Conservation (phyloP, 345 rosid genomes). For the Citrus sp. region DNA sequence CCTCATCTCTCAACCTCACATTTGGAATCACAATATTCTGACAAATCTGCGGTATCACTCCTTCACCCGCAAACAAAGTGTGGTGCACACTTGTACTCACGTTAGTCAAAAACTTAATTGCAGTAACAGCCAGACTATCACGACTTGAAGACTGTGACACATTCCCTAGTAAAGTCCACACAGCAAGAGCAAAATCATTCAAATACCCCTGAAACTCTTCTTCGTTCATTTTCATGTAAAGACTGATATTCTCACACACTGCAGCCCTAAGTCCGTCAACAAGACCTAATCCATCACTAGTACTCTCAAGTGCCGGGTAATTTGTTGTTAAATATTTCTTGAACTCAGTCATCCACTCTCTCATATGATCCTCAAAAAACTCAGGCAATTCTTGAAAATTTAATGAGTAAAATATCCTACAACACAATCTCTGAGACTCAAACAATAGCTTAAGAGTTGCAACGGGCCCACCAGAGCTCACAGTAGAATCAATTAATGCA, state of each 20-base stretch:
- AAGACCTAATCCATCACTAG: slow-evolving; percentile 44
- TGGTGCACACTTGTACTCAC: slow-evolving; percentile 97
- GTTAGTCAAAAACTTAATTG: slow-evolving; percentile 91
- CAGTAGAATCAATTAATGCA: slow-evolving; percentile 53
- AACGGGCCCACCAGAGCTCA: slow-evolving; percentile 43
- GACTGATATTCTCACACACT: slow-evolving; percentile 89
- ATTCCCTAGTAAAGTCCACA: slow-evolving; percentile 80
- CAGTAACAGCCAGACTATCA: slow-evolving; percentile 78
- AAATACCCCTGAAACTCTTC: slow-evolving; percentile 78
- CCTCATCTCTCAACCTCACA: slow-evolving; percentile 90
- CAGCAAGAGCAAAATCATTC: slow-evolving; percentile 72
- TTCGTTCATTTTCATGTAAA: slow-evolving; percentile 93
- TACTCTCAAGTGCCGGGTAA: slow-evolving; percentile 61
- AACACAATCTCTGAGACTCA: slow-evolving; percentile 85
- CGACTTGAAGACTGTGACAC: slow-evolving; percentile 71
- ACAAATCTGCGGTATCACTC: slow-evolving; percentile 78
- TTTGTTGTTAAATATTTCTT: slow-evolving; percentile 58
- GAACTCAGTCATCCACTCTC: slow-evolving; percentile 90
- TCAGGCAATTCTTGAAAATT: slow-evolving; percentile 92
- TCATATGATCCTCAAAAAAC: slow-evolving; percentile 95
- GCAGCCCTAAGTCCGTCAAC: slow-evolving; percentile 83
- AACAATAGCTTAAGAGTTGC: slow-evolving; percentile 53
- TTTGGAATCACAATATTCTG: slow-evolving; percentile 91
- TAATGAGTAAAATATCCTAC: slow-evolving; percentile 79
- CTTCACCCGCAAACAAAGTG: slow-evolving; percentile 69